A percentile compares a stretch with the other conserved stretches of the same genome.
Evolutionary conservation across 257 asterid genomes (phyloP).

Genomic region (Anisodus tanguticus): DNA sequence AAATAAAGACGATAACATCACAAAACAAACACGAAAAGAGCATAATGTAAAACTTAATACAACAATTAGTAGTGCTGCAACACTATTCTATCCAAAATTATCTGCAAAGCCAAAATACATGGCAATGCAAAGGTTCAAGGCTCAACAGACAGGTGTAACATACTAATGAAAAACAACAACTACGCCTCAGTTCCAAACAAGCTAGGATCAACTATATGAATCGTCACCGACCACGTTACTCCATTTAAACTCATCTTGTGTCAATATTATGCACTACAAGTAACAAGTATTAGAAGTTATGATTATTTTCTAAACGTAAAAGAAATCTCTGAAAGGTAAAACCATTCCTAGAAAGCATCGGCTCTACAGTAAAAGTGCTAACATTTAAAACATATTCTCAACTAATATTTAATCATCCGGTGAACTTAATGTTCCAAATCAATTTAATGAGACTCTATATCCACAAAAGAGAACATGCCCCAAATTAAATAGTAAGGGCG

Average conservation of each 20-base stretch:
- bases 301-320: background rate
- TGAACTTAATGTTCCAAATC: background rate
- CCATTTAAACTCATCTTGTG: background rate
- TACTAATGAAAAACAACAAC: background rate
- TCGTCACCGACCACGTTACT: background rate
- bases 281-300: background rate
- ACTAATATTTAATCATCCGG: background rate
- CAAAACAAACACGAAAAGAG: background rate
- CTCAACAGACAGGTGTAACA: background rate
- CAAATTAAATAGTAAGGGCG: background rate
- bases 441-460: background rate
- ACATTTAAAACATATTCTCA: background rate
- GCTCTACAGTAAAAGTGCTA: background rate
- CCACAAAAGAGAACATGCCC: background rate
- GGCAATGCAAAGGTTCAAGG: constrained; percentile 4
- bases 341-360: background rate
- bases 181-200: background rate
- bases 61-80: background rate
- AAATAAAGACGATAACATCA: background rate
- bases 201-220: background rate
- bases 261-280: no score
- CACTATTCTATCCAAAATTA: background rate
- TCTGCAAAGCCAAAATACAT: background rate
- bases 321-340: background rate
- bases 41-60: background rate